phyloP scores from a whole-genome alignment of 176 grass and related monocot species.

The Pharus latifolius region DNA sequence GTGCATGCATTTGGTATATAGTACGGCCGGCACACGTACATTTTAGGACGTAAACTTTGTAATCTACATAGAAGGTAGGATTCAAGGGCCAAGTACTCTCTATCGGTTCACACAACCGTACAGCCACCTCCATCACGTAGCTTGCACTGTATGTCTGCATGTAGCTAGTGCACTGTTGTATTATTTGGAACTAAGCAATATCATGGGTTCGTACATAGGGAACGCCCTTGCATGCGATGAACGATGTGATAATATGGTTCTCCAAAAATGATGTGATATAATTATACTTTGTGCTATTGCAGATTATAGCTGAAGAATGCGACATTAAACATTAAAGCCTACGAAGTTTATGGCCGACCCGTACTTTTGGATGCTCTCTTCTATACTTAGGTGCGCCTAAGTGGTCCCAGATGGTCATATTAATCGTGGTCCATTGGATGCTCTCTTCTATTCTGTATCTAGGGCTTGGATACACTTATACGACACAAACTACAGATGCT shows the following conservation, averaged over 20 bases:
- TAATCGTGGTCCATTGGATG: neutral
- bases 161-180: conserved; percentile 1
- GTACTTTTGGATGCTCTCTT: too few species aligned
- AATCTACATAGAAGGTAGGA: too few species aligned
- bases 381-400: neutral
- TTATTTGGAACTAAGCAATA: conserved; percentile 12
- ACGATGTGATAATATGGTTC: too few species aligned
- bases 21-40: too few species aligned
- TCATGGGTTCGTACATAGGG: too few species aligned
- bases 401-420: conserved; percentile 1
- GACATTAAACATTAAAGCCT: neutral
- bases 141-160: conserved; percentile 20
- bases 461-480: neutral
- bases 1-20: too few species aligned
- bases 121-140: too few species aligned
- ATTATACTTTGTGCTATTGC: neutral
- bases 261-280: neutral
- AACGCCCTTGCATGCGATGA: too few species aligned
- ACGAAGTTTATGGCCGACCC: neutral
- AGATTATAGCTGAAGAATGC: neutral
- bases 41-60: too few species aligned
- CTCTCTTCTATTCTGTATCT: neutral
- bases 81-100: too few species aligned
- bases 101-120: too few species aligned
- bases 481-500: neutral